Conservation (phyloP, 345 rosid genomes). For the Melaleuca quinquenervia region DNA sequence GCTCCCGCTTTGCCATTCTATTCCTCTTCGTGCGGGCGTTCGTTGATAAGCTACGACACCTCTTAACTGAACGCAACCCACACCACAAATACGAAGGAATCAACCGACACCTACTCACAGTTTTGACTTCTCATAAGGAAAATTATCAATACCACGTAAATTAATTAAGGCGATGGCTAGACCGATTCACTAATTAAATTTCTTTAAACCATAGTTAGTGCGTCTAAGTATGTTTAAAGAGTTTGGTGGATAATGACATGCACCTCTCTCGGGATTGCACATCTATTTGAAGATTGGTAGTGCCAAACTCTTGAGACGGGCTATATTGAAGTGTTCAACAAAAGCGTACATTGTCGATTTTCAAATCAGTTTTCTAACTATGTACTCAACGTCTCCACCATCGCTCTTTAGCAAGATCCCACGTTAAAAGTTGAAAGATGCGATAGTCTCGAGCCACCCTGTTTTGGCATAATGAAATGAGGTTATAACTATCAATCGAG, state of each 20-base stretch:
- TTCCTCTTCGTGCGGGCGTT: not conserved
- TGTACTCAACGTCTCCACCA: not conserved
- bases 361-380: not conserved
- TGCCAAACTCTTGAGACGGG: not conserved
- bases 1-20: not conserved
- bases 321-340: not conserved
- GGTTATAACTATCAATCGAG: not conserved
- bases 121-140: not conserved
- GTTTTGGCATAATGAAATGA: not conserved
- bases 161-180: not conserved
- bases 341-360: not conserved
- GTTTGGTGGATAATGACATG: not conserved
- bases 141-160: not conserved
- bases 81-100: not conserved
- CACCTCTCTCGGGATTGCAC: not conserved
- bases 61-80: not conserved
- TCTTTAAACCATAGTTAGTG: not conserved
- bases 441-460: not conserved
- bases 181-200: not conserved
- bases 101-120: not conserved
- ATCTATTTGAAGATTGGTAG: not conserved
- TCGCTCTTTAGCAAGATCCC: not conserved
- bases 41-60: not conserved
- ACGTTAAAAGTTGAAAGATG: not conserved
- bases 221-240: not conserved